Evolutionary conservation across 495 filamentous ascomycete genomes (phyloP), one percentile per base, ranked within the genome.

Genomic region (Neurospora terricola): DNA sequence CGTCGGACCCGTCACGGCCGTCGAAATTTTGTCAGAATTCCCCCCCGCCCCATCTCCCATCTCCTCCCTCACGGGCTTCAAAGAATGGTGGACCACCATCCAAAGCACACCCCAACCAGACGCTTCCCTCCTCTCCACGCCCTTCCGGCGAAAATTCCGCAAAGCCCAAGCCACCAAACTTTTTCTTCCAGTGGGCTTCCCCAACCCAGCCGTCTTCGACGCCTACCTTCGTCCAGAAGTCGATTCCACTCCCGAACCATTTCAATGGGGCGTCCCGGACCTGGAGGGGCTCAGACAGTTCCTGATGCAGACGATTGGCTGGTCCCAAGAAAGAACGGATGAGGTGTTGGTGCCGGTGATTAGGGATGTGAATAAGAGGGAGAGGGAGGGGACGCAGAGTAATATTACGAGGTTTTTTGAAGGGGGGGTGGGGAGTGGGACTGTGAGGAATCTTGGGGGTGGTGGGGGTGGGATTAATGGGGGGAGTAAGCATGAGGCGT

Each of bases 251-350:
- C 87, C 92, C 0, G 91, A 93, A 48, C 81, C 84, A 4, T 99
- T 99, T 76, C 90, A 94, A 80, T 99, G 96, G 96, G 96, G 96
- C 23, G 91, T 97, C 0, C 96, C 96, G 0, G 96, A 99, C 76
- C 85, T 99, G 5, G 93, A 96, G 68, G 92, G 92, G 0, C 81
- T 99, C 70, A 82, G 96, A n/a, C 83, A 83, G 21, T 99, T 94
- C 76, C 83, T 99, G 54, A 97, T 97, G 93, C 82, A 85, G n/a
- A 97, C 94, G 1, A 91, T 99, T 73, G 96, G 96, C 1, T 99
- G 96, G 96, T 88, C 86, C 68, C 89, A 91, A 78, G 94, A 97
- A 78, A 86, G 93, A 27, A 98, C 95, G 0, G 96, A 98, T 75
- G 95, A 98, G 79, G 91, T 98, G 3, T 87, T 99, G 4, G 92